phyloP scores from a whole-genome alignment of 106 monocot species.

The Vanilla planifolia region DNA sequence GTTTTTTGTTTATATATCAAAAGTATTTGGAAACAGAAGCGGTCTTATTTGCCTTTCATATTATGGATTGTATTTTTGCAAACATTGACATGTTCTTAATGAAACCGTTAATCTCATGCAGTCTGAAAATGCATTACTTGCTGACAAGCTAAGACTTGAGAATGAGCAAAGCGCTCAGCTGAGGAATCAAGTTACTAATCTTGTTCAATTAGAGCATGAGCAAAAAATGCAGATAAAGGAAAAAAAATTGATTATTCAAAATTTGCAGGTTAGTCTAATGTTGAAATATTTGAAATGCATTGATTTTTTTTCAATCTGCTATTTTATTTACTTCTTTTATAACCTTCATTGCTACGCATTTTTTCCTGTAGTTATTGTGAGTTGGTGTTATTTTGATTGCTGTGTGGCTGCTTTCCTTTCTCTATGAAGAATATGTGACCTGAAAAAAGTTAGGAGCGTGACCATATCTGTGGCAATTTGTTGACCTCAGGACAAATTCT shows the following conservation, averaged over 20 bases:
- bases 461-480: too few relatives aligned
- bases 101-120: slow-evolving; percentile 22
- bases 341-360: too few relatives aligned
- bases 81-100: not conserved
- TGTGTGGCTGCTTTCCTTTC: too few relatives aligned
- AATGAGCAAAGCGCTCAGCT: slow-evolving; percentile 78
- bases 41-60: not conserved
- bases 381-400: too few relatives aligned
- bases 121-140: slow-evolving; percentile 80
- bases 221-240: slow-evolving; percentile 77
- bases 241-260: slow-evolving; percentile 57
- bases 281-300: too few relatives aligned
- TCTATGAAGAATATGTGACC: too few relatives aligned
- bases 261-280: slow-evolving; percentile 50
- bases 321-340: too few relatives aligned
- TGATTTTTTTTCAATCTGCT: too few relatives aligned
- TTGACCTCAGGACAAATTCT: too few relatives aligned
- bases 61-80: not conserved
- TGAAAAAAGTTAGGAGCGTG: too few relatives aligned
- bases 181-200: slow-evolving; percentile 69
- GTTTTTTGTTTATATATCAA: not conserved
- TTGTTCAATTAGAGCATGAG: slow-evolving; percentile 80
- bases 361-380: too few relatives aligned
- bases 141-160: slow-evolving; percentile 64
- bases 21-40: not conserved